Evolutionary conservation across 78 protist genomes (phyloP).

Genomic region (Trichosphaerium sp.): DNA sequence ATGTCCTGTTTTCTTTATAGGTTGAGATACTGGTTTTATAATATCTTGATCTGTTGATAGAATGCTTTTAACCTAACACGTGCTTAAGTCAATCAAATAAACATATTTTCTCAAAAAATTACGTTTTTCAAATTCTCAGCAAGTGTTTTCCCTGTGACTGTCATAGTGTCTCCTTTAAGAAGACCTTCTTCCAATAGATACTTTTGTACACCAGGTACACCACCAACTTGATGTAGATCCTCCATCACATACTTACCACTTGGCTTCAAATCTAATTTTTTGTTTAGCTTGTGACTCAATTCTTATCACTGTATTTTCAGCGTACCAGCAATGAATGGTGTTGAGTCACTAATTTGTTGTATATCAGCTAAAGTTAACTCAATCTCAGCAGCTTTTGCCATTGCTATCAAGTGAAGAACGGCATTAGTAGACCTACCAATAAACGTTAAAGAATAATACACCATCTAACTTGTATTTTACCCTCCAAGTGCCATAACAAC

Average conservation of each 20-base stretch:
- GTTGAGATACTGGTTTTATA: slow-evolving; percentile 34
- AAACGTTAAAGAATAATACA: not conserved
- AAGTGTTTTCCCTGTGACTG: slow-evolving; percentile 62
- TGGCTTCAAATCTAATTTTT: slow-evolving; percentile 66
- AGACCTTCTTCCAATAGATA: slow-evolving; percentile 38
- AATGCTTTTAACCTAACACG: no score
- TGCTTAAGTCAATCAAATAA: no score
- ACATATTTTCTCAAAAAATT: no score
- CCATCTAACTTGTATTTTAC: no score
- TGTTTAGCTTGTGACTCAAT: no score
- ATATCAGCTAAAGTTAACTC: slow-evolving; percentile 47
- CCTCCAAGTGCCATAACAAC: slow-evolving; percentile 44
- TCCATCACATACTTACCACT: slow-evolving; percentile 58
- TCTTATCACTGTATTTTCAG: no score
- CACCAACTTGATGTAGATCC: slow-evolving; percentile 58
- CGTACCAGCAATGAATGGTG: slow-evolving; percentile 59
- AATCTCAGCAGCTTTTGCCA: slow-evolving; percentile 33
- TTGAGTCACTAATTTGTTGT: slow-evolving; percentile 5
- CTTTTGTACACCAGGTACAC: slow-evolving; percentile 49
- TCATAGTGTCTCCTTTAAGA: slow-evolving; percentile 22
- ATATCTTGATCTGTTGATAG: slow-evolving; percentile 35
- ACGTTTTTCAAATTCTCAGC: slow-evolving; percentile 40
- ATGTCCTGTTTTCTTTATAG: slow-evolving; percentile 44
- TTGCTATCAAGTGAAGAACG: slow-evolving; percentile 57
- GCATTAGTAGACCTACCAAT: slow-evolving; percentile 58